Conservation (phyloP, 257 asterid genomes). For the Lycium barbarum region DNA sequence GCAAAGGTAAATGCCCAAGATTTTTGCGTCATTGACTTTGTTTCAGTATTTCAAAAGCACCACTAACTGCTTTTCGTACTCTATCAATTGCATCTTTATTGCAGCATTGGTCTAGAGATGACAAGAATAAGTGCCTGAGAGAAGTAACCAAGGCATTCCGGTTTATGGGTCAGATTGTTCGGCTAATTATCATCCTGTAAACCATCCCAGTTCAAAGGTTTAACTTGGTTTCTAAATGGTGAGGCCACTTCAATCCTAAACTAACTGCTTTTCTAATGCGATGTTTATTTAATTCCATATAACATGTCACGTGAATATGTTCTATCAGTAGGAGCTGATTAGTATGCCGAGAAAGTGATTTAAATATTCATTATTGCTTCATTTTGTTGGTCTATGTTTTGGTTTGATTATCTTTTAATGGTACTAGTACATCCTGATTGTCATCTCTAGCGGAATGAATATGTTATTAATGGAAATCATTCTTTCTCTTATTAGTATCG, state of each 20-base stretch:
- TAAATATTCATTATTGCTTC: background rate
- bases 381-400: slow-evolving; percentile 22
- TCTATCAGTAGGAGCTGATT: background rate
- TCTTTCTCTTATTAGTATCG: background rate
- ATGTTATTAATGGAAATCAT: background rate
- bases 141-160: slow-evolving; percentile 89
- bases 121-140: slow-evolving; percentile 76
- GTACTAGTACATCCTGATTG: background rate
- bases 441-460: slow-evolving; percentile 10
- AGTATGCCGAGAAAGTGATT: background rate
- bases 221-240: slow-evolving; percentile 2
- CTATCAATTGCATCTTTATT: slow-evolving; percentile 26
- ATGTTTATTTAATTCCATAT: background rate
- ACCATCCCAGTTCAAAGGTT: background rate
- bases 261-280: background rate
- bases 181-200: slow-evolving; percentile 75
- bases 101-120: slow-evolving; percentile 94
- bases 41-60: background rate
- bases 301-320: slow-evolving; percentile 15
- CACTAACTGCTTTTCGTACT: background rate
- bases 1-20: slow-evolving; percentile 62
- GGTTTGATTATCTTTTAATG: background rate
- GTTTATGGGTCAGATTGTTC: slow-evolving; percentile 81
- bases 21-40: background rate
- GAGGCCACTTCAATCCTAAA: slow-evolving; percentile 12